A percentile compares a stretch with the other conserved stretches of the same genome.
Evolutionary conservation across 2,329 filamentous ascomycete species (phyloP).

Genomic region (Phaeosphaeriaceae sp.): DNA sequence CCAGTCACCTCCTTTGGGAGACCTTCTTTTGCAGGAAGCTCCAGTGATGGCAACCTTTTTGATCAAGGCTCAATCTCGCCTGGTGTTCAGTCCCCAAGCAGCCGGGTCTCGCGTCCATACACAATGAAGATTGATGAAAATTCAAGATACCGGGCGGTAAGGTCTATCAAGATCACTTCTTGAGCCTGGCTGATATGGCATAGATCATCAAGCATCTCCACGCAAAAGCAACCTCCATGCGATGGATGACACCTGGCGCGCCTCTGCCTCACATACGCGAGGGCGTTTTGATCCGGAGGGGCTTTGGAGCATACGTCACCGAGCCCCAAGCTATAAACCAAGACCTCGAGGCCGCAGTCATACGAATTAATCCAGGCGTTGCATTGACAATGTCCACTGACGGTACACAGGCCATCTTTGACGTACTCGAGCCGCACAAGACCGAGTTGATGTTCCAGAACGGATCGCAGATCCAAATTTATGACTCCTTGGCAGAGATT

Average conservation of each 20-base stretch:
- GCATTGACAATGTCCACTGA: constrained; percentile 60
- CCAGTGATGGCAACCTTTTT: constrained; percentile 9
- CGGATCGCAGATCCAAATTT: constrained; percentile 57
- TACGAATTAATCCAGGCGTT: constrained; percentile 55
- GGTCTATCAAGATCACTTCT: neutral
- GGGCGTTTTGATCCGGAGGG: constrained; percentile 75
- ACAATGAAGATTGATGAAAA: constrained; percentile 34
- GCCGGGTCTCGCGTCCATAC: constrained; percentile 17
- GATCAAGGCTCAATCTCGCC: constrained; percentile 3
- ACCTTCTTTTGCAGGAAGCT: constrained; percentile 16
- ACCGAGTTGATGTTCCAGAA: constrained; percentile 49
- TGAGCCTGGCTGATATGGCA: neutral
- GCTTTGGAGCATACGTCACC: constrained; percentile 70
- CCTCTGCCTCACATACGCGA: constrained; percentile 44
- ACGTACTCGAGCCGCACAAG: constrained; percentile 50
- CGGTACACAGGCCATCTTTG: constrained; percentile 55
- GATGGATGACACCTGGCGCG: constrained; percentile 26
- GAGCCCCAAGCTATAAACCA: constrained; percentile 51
- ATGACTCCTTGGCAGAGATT: constrained; percentile 54
- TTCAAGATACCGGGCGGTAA: constrained; percentile 30
- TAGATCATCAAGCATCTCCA: constrained; percentile 40
- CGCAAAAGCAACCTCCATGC: constrained; percentile 30
- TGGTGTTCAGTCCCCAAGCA: constrained; percentile 9
- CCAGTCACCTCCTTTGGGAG: constrained; percentile 13
- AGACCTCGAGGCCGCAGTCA: constrained; percentile 52